Evolutionary conservation across 805 yeast genomes (phyloP).

Genomic region (Ascoidea tarda): DNA sequence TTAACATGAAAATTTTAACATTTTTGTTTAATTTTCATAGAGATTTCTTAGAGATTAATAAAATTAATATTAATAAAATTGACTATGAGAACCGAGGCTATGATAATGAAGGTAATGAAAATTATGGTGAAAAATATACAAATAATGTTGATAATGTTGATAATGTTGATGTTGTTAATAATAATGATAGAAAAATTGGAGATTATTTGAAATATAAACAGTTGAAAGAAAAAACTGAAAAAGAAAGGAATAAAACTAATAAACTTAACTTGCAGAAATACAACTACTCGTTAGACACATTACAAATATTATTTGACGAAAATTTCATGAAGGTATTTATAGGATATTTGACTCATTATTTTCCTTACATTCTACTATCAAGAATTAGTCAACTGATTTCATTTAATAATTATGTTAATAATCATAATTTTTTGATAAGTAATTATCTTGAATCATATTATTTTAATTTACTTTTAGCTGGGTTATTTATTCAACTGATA

Average conservation of each 20-base stretch:
- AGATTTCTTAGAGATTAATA: not conserved
- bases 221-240: not conserved
- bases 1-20: too few relatives aligned
- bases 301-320: not conserved
- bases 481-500: not conserved
- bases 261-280: not conserved
- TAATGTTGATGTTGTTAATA: too few relatives aligned
- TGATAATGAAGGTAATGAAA: too few relatives aligned
- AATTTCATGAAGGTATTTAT: too few relatives aligned
- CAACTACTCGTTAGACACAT: too few relatives aligned
- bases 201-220: too few relatives aligned
- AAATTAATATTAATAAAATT: too few relatives aligned
- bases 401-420: not conserved
- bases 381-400: too few relatives aligned
- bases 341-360: not conserved
- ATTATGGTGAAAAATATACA: too few relatives aligned
- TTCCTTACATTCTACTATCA: not conserved
- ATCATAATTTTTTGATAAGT: slow-evolving; percentile 10
- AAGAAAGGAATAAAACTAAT: not conserved
- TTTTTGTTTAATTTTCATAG: too few relatives aligned
- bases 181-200: too few relatives aligned
- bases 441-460: not conserved
- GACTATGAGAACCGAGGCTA: not conserved
- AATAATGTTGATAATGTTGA: too few relatives aligned
- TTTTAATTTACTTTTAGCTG: not conserved